These are phyloP conservation scores for Thinopyrum elongatum DNA, from an alignment of 176 grass and related monocot genomes.

Conservation along the genomic window DNA sequence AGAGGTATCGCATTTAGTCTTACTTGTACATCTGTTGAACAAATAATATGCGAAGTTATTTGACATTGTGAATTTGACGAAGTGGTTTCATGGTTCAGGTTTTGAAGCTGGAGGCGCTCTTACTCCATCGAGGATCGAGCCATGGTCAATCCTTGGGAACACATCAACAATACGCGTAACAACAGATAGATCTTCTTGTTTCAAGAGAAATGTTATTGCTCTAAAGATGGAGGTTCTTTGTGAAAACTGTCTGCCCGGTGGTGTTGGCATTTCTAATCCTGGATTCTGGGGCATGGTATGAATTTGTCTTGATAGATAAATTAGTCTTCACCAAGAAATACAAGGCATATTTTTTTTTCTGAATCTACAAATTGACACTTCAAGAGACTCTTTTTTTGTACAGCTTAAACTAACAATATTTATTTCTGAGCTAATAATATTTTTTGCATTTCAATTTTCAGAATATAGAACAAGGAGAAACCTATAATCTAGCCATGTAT, in stretches of 20 bases:
- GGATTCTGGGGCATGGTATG: constrained; percentile 93
- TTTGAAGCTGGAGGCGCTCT: constrained; percentile 84
- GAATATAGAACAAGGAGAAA: constrained; percentile 68
- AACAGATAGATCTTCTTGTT: constrained; percentile 67
- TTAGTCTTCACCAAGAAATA: not conserved
- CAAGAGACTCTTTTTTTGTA: not conserved
- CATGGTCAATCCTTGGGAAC: constrained; percentile 75
- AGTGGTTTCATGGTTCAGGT: constrained; percentile 32
- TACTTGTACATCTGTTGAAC: not conserved
- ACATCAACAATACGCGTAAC: constrained; percentile 45
- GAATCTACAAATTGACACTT: not conserved
- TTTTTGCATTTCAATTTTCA: constrained; percentile 27
- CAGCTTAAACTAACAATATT: not conserved
- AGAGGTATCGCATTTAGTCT: constrained; percentile 60
- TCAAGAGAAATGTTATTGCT: constrained; percentile 66
- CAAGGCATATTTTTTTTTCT: not conserved
- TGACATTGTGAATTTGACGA: not conserved
- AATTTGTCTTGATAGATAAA: not conserved
- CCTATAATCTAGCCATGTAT: constrained; percentile 61
- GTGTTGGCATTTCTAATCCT: constrained; percentile 86
- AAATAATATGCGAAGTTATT: not conserved
- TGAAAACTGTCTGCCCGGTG: constrained; percentile 51
- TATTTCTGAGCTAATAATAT: not conserved
- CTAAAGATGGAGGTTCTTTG: constrained; percentile 76
- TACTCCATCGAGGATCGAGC: constrained; percentile 72